Base-by-base conservation (phyloP, 2,329 filamentous ascomycete species). In the Hortaea sp. region DNA sequence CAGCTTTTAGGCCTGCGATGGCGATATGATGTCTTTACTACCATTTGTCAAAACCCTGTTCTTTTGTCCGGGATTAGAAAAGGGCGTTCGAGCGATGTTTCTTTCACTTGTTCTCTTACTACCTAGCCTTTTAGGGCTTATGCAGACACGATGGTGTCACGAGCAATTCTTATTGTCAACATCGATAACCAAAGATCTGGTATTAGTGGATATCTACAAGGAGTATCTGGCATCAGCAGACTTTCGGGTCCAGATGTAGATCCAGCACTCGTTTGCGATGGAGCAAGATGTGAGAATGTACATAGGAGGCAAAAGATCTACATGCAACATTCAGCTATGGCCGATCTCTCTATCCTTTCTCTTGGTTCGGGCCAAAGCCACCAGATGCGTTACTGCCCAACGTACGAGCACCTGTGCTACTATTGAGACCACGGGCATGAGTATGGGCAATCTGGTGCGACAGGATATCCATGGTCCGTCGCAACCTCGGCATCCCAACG, bases 1-100 rank as follows among this genome's bases (percentile, higher is more conserved):
- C 29, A 41, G 45, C 45, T 47, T 42, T 39, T 20, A 47, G 45
- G 45, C 40, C 45, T 43, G 42, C 49, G 28, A 12, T 11, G 37
- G 37, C 10, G 13, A 39, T 39, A 20, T 39, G 37, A 39, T 39
- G 37, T 9, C 32, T 35, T 35, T 35, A 10, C 32, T 10, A 10
- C 32, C 3, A 39, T 39, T 39, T 39, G 37, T 7, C 37, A 39
- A 27, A 27, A 4, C 20, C 20, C 20, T 20, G 20, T 20, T 20
- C 20, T 20, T 20, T 20, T 20, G 20, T 20, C 20, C 20, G 20
- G 20, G 20, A 20, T 20, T 20, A 20, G 20, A 10, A 35, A 35
- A 12, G 9, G 32, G n/a, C 32, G 9, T 35, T 35, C 32, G 32
- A 9, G 32, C 9, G 32, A 9, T 9, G 32, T 35, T 12, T 35